Conservation (phyloP, 2,329 filamentous ascomycete genomes). For the Fusarium poae region DNA sequence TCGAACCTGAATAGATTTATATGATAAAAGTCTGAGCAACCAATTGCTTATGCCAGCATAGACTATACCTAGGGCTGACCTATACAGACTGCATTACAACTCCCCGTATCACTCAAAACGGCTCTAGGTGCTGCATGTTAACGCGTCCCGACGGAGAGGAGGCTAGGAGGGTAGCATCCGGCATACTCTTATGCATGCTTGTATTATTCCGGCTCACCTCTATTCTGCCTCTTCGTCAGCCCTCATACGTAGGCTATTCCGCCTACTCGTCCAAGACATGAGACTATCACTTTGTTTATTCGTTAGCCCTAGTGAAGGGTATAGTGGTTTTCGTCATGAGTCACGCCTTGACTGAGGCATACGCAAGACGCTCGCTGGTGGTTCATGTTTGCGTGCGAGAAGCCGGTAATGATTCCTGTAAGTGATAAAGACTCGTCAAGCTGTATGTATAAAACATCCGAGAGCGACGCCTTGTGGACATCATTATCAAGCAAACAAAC, state of each 20-base stretch:
- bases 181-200: slow-evolving; percentile 19
- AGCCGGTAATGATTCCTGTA: background rate
- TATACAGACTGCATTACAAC: slow-evolving; percentile 10
- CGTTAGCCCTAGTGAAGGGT: slow-evolving; percentile 21
- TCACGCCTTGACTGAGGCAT: slow-evolving; percentile 42
- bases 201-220: slow-evolving; percentile 7
- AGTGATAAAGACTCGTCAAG: background rate
- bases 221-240: slow-evolving; percentile 33
- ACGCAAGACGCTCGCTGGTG: slow-evolving; percentile 14
- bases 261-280: background rate
- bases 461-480: slow-evolving; percentile 11
- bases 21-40: background rate
- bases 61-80: background rate
- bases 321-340: slow-evolving; percentile 42
- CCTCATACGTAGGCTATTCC: slow-evolving; percentile 23
- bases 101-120: slow-evolving; percentile 7
- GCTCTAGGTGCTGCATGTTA: background rate
- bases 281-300: slow-evolving; percentile 4
- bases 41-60: background rate
- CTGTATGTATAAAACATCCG: slow-evolving; percentile 42
- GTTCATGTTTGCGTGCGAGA: background rate
- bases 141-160: background rate
- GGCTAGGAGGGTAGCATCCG: slow-evolving; percentile 12
- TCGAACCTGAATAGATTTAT: no score
- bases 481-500: slow-evolving; percentile 22